A percentile compares a stretch with the other conserved stretches of the same genome.
These are phyloP conservation scores for Pythium plurisporium DNA, from an alignment of 352 stramenopile species.

Conservation along the genomic window DNA sequence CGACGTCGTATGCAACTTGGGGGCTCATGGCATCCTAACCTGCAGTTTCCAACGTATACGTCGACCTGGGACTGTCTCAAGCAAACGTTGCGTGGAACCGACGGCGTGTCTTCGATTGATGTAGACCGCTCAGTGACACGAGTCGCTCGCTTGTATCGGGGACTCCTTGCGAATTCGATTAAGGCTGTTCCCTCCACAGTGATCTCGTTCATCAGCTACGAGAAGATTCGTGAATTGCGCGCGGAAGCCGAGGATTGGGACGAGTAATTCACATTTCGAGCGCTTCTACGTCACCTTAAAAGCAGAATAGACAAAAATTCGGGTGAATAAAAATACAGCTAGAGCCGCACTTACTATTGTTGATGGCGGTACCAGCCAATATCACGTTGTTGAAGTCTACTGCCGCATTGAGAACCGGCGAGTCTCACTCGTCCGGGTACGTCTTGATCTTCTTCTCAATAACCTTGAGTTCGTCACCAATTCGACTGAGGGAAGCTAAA, in stretches of 20 bases:
- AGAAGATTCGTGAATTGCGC: constrained; percentile 66
- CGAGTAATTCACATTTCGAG: neutral
- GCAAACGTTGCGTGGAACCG: constrained; percentile 38
- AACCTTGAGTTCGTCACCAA: constrained; percentile 61
- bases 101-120: neutral
- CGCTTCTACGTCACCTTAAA: neutral
- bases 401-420: neutral
- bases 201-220: constrained; percentile 69
- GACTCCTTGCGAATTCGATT: constrained; percentile 28
- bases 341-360: constrained; percentile 9
- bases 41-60: constrained; percentile 63
- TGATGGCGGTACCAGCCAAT: neutral
- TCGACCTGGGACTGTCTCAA: constrained; percentile 71
- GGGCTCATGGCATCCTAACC: constrained; percentile 51
- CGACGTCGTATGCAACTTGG: constrained; percentile 76
- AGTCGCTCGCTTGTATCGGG: constrained; percentile 53
- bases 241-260: constrained; percentile 21
- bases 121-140: constrained; percentile 15
- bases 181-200: constrained; percentile 20
- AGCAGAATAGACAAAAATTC: neutral
- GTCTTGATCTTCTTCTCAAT: constrained; percentile 65
- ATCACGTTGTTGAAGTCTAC: neutral
- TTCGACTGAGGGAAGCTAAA: constrained; percentile 47
- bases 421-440: constrained; percentile 22
- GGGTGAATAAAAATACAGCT: neutral